Base-by-base conservation (phyloP, 768 basidiomycete genomes). In the Filobasidium wieringae region DNA sequence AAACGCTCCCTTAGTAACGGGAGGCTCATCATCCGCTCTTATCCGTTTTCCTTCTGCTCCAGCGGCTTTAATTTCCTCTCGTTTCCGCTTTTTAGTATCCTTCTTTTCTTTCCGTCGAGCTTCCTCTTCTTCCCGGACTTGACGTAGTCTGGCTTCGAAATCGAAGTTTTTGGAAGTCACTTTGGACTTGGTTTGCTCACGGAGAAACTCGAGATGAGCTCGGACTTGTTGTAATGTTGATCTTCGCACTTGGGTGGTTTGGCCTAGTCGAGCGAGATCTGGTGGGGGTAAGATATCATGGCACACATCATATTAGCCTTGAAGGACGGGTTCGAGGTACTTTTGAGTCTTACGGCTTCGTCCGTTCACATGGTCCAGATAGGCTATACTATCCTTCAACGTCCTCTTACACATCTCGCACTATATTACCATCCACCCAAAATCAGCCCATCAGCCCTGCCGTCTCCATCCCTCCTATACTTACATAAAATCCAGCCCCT, bases 201-300 rank as follows among this genome's bases (percentile, higher is more conserved):
- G 84, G 30, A 99, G 77, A 34, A 80, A 77, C 0, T 88, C 87
- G 74, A 99, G 97, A 59, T 87, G 84, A 5, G 84, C 84, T 43
- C 89, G 87, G 53, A 99, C 95, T 76, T 99, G 89, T 63, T 84
- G 84, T 17, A 97, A 75, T 0, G 92, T 92, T 1, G 95, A 96
- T 17, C 91, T 82, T 66, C 84, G 84, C 55, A 95, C 78, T 55
- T 84, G 85, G 19, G 93, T 99, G 1, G 89, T 89, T 76, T 97
- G 95, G n/a, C 95, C 95, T n/a, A 97, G 66, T 26, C 79, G 81
- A 39, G 90, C 84, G 51, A 99, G 78, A 78, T 99, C 95, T 97
- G 71, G 15, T n/a, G 27, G 26, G 36, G 36, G 11, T 37, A 15
- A n/a, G 31, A 12, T 24, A 34, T 51, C 36, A 31, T 7, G 17